Evolutionary conservation across 257 asterid species (phyloP), one percentile per base, ranked within the genome.

Genomic region (Coffea canephora): DNA sequence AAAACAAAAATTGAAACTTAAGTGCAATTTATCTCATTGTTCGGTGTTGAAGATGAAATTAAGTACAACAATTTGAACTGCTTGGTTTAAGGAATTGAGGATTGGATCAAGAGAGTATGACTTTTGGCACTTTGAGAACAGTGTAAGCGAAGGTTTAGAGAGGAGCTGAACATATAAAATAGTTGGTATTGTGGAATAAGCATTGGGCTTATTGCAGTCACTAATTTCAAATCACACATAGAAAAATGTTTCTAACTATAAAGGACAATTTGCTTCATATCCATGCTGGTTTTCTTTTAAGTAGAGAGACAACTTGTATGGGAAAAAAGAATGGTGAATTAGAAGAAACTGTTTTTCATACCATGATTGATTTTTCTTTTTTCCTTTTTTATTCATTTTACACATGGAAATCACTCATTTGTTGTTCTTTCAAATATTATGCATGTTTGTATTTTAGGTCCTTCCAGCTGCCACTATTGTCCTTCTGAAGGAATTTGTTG

Each of bases 401-500:
- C 43, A 39, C 43, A 39, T 39, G 43, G 43, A 39, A 39, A 39
- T 39, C 39, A 34, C 31, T 46, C 41, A 13, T 46, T 62, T 41
- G 61, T 59, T n/a, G 52, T 48, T 48, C 49, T 18, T 27, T 9
- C 67, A 23, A 19, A 27, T 39, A 25, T 67, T 79, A 72, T 77
- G 75, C 59, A 76, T 74, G 82, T 86, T 39, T 81, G 78, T 65
- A 49, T 77, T 77, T 73, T 89, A 81, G 90, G 87, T 70, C 79
- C 88, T 75, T 84, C 82, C 50, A 76, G 79, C 78, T 89, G 94
- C 87, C 79, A 81, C 49, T 65, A 78, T 57, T 89, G 91, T 88
- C 84, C 84, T 79, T 87, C 83, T 75, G 88, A 87, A 82, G 87
- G 90, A 82, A 84, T 86, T 87, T 78, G 87, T 80, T 92, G 91